phyloP scores from a whole-genome alignment of 1,284 basidiomycete genomes.

The Sanghuangporus baumii region DNA sequence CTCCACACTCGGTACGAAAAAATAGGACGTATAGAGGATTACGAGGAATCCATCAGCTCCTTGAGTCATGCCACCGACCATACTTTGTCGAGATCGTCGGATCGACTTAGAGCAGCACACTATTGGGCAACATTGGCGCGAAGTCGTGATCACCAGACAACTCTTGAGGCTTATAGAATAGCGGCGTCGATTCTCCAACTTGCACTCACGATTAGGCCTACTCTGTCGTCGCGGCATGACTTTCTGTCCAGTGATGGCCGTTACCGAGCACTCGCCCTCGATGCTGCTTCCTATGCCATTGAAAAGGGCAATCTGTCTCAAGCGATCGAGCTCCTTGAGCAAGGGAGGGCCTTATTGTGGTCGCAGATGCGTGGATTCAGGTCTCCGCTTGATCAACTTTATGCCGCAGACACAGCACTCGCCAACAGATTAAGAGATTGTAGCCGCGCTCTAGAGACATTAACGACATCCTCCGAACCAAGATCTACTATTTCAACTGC shows the following conservation, averaged over 20 bases:
- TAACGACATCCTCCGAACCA: background rate
- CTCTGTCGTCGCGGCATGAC: background rate
- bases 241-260: background rate
- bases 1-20: background rate
- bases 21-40: background rate
- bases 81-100: background rate
- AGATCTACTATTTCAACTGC: background rate
- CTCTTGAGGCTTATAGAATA: background rate
- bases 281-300: conserved; percentile 1
- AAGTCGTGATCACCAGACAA: background rate
- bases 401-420: background rate
- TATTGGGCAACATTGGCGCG: background rate
- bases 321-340: conserved; percentile 7
- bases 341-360: conserved; percentile 1
- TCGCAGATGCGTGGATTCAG: background rate
- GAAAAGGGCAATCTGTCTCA: background rate
- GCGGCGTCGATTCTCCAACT: background rate
- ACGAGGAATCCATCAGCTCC: background rate
- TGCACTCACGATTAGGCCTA: background rate
- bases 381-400: background rate
- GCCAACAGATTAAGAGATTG: background rate
- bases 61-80: background rate
- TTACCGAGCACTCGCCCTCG: background rate
- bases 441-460: background rate
- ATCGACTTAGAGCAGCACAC: background rate